phyloP scores from a whole-genome alignment of 176 grass and related monocot genomes.

The Triticum monococcum region DNA sequence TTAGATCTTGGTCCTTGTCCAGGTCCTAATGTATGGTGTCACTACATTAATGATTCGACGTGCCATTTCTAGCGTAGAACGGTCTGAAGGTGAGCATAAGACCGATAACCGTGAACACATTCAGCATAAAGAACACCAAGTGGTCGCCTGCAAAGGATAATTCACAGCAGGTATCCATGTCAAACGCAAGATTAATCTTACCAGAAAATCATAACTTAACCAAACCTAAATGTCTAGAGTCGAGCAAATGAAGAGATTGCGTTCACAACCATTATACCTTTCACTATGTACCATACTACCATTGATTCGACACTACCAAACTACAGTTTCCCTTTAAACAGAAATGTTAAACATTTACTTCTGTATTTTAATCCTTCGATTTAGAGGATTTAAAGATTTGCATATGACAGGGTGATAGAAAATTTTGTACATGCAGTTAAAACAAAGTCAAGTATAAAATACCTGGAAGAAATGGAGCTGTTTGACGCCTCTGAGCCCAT shows the following conservation, averaged over 20 bases:
- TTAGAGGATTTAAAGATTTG: not conserved
- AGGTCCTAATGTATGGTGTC: not conserved
- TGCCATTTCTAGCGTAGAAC: constrained; percentile 23
- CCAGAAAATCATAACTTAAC: not conserved
- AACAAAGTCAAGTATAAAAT: not conserved
- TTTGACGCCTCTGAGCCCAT: constrained; percentile 65
- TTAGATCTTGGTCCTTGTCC: not conserved
- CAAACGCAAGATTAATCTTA: not conserved
- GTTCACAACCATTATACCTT: not conserved
- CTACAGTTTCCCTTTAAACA: not conserved
- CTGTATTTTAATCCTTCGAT: constrained; percentile 3
- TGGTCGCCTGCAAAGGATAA: constrained; percentile 50
- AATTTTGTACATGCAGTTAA: not conserved
- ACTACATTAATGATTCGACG: constrained; percentile 17
- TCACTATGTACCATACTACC: not conserved
- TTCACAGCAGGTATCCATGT: not conserved
- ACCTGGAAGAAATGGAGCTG: constrained; percentile 57
- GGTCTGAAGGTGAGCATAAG: constrained; percentile 45
- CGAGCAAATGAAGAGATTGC: not conserved
- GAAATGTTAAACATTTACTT: not conserved
- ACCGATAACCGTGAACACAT: constrained; percentile 31
- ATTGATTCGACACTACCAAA: not conserved
- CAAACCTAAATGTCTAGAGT: not conserved
- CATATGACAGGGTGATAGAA: not conserved
- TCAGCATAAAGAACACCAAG: constrained; percentile 60